A percentile compares a stretch with the other conserved stretches of the same genome.
Evolutionary conservation across 2,329 filamentous ascomycete species (phyloP).

Genomic region (Exophiala lecanii-corni): DNA sequence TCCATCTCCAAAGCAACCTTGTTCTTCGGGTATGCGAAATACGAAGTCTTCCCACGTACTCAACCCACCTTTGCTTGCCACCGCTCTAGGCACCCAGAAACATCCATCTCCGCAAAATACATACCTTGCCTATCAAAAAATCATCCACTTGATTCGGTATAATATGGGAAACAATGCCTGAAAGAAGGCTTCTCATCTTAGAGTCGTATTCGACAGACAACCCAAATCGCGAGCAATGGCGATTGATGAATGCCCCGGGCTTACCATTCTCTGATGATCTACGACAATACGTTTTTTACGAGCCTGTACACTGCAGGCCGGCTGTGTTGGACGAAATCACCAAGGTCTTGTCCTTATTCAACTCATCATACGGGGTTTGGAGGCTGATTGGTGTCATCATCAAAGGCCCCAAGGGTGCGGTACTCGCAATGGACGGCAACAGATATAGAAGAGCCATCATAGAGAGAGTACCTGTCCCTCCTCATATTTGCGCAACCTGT

Average conservation of each 20-base stretch:
- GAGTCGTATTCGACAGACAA: slow-evolving; percentile 11
- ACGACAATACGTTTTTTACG: slow-evolving; percentile 7
- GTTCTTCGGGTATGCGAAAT: no score
- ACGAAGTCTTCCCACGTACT: no score
- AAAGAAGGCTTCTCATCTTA: slow-evolving; percentile 16
- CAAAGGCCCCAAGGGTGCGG: slow-evolving; percentile 12
- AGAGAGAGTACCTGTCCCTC: slow-evolving; percentile 6
- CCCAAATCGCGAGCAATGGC: slow-evolving; percentile 8
- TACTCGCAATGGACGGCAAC: slow-evolving; percentile 8
- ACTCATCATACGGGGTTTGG: slow-evolving; percentile 10
- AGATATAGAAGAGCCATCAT: slow-evolving; percentile 12
- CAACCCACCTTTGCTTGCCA: no score
- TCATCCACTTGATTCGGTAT: no score
- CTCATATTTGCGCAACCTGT: slow-evolving; percentile 8
- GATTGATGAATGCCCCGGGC: slow-evolving; percentile 10
- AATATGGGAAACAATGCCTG: slow-evolving; percentile 14
- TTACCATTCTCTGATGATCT: slow-evolving; percentile 11
- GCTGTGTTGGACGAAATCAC: slow-evolving; percentile 12
- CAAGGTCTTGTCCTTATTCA: slow-evolving; percentile 10
- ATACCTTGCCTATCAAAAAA: no score
- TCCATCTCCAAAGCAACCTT: no score
- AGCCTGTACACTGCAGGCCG: slow-evolving; percentile 10
- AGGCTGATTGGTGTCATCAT: slow-evolving; percentile 14
- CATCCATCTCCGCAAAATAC: no score
- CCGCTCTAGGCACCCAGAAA: no score